Evolutionary conservation across 345 rosid species (phyloP), one percentile per base, ranked within the genome.

Genomic region (Syzygium aqueum): DNA sequence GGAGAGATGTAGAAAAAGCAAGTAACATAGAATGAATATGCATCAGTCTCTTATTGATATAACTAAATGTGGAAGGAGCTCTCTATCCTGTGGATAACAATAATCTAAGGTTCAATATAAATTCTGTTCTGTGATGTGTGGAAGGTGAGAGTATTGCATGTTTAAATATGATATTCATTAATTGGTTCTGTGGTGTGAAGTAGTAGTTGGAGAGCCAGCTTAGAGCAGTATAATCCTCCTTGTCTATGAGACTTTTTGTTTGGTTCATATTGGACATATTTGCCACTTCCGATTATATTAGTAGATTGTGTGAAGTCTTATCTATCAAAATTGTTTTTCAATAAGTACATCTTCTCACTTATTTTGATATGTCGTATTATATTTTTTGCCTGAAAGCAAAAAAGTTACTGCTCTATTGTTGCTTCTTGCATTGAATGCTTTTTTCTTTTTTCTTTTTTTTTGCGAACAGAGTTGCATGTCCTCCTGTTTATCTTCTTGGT

Each of bases 401-500:
- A 53, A 57, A 3, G 40, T 53, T 84, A 19, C 49, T 28, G 50
- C 33, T 51, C 30, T 84, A 30, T 51, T 52, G 53, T 85, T 25
- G 28, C 53, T 30, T 19, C 77, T 33, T 85, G 50, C 25, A 28
- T 65, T 67, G 21, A 51, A 22, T 33, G 73, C 84, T 25, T 51
- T 53, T n/a, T 19, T 73, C 84, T 37, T 25, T 52, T 51, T 21
- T 19, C 53, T 88, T 37, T 85, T 33, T 86, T 89, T 89, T n/a
- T 61, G 59, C 63, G 77, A 86, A 46, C 88, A 97, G 99, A 86
- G 85, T 92, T 77, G 82, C 91, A 30, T 1, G 91, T 85, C 98
- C 99, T 86, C 97, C 95, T 22, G 82, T 95, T 86, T 67, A 87
- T 90, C 91, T 95, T 0, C 33, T 88, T 80, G 91, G 92, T 78